Evolutionary conservation across 2,329 filamentous ascomycete species (phyloP).

Genomic region (Fusarium sp.): DNA sequence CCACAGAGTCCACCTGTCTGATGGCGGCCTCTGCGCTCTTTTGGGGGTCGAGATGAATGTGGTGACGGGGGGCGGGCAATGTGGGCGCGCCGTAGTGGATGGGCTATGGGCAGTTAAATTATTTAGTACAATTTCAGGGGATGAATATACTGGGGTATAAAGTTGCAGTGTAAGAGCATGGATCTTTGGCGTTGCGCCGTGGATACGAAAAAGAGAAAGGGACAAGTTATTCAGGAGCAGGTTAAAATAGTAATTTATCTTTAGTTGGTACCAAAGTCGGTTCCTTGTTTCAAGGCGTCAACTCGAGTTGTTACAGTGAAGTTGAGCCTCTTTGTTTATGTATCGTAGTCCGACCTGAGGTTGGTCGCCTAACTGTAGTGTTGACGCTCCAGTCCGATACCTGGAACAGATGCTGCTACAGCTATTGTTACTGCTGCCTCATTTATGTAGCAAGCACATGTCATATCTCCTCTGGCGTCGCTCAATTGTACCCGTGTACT

Average conservation of each 20-base stretch:
- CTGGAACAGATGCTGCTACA: background rate
- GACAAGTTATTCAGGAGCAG: slow-evolving; percentile 1
- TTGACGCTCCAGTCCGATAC: background rate
- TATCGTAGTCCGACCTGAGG: background rate
- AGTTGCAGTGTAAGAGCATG: slow-evolving; percentile 34
- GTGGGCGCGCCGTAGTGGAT: slow-evolving; percentile 32
- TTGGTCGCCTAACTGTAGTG: background rate
- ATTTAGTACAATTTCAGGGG: slow-evolving; percentile 37
- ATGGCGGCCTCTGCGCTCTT: slow-evolving; percentile 39
- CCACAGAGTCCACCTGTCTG: slow-evolving; percentile 38
- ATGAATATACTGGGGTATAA: slow-evolving; percentile 36
- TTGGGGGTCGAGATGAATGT: slow-evolving; percentile 20
- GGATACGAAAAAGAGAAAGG: slow-evolving; percentile 28
- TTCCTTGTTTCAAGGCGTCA: slow-evolving; percentile 14
- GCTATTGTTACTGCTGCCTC: background rate
- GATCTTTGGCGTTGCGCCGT: slow-evolving; percentile 27
- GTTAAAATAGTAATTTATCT: background rate
- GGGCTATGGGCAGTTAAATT: slow-evolving; percentile 37
- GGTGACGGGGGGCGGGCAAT: slow-evolving; percentile 24
- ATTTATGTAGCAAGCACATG: background rate
- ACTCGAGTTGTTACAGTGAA: slow-evolving; percentile 14
- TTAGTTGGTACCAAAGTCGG: background rate
- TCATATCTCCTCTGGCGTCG: background rate
- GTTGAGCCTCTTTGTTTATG: slow-evolving; percentile 13
- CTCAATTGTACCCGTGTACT: background rate